Percentiles rank a stretch among this genome's conserved stretches.
Evolutionary conservation across 257 asterid genomes (phyloP).

Genomic region (Schizonepeta tenuifolia): DNA sequence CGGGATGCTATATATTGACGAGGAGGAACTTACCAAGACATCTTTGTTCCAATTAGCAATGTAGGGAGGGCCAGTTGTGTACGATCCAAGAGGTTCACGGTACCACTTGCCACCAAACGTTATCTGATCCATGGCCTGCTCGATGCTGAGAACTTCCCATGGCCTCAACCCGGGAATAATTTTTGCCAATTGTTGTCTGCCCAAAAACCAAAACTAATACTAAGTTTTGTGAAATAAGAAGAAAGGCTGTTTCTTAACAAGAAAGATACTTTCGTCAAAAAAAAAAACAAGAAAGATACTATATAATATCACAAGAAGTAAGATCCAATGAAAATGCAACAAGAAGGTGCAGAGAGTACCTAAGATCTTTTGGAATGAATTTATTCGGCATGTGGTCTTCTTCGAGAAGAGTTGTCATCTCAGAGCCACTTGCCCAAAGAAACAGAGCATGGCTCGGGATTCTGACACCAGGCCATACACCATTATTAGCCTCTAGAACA

Average conservation of each 20-base stretch:
- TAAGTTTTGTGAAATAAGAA: background rate
- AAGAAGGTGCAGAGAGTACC: constrained; percentile 48
- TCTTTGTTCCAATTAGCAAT: constrained; percentile 65
- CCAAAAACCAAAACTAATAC: constrained; percentile 21
- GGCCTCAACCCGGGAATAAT: constrained; percentile 93
- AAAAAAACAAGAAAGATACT: background rate
- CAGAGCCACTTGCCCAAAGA: constrained; percentile 99
- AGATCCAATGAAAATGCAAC: constrained; percentile 1
- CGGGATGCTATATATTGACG: background rate
- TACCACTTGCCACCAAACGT: constrained; percentile 85
- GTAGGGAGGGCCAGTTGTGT: constrained; percentile 93
- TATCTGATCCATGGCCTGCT: constrained; percentile 95
- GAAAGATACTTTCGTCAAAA: too few species aligned
- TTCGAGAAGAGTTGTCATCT: constrained; percentile 81
- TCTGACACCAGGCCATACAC: constrained; percentile 92
- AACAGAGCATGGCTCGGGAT: constrained; percentile 93
- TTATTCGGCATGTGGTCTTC: constrained; percentile 99
- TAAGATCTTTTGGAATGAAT: constrained; percentile 79
- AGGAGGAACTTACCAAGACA: constrained; percentile 46
- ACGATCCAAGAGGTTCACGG: constrained; percentile 88
- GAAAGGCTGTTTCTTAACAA: background rate
- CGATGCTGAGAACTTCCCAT: constrained; percentile 95
- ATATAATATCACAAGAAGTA: background rate
- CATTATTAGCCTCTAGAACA: constrained; percentile 84
- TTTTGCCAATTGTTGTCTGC: constrained; percentile 64